Evolutionary conservation across 768 basidiomycete genomes (phyloP).

Genomic region (Lactifluus volemus): DNA sequence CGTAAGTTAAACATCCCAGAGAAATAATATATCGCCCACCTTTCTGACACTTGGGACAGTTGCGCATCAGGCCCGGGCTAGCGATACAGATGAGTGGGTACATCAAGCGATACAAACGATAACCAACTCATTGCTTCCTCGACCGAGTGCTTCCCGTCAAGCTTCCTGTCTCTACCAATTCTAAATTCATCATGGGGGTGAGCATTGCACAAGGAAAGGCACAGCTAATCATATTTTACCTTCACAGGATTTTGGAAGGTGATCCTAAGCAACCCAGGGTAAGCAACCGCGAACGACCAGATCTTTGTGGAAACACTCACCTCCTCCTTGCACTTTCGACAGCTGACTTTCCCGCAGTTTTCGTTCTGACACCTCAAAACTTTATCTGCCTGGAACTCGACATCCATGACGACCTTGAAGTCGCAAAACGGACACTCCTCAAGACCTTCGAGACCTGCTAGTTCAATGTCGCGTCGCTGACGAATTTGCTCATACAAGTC

Average conservation of each 20-base stretch:
- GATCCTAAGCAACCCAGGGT: slow-evolving; percentile 42
- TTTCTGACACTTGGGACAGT: slow-evolving; percentile 81
- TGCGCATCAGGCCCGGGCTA: slow-evolving; percentile 79
- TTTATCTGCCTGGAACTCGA: slow-evolving; percentile 27
- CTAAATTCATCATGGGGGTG: slow-evolving; percentile 30
- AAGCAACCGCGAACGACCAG: not conserved
- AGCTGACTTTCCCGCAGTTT: slow-evolving; percentile 69
- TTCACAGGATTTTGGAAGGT: slow-evolving; percentile 73
- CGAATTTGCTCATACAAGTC: slow-evolving; percentile 64
- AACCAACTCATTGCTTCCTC: slow-evolving; percentile 90
- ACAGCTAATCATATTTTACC: slow-evolving; percentile 32
- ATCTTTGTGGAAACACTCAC: slow-evolving; percentile 31
- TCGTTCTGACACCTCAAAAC: slow-evolving; percentile 44
- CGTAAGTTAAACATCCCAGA: not conserved
- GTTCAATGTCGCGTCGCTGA: slow-evolving; percentile 71
- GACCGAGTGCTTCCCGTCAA: slow-evolving; percentile 68
- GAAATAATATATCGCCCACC: slow-evolving; percentile 30
- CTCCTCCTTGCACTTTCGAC: slow-evolving; percentile 67
- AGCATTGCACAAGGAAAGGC: not conserved
- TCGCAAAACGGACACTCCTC: slow-evolving; percentile 92
- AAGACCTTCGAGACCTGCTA: slow-evolving; percentile 67
- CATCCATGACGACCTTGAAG: slow-evolving; percentile 60
- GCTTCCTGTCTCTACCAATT: slow-evolving; percentile 66
- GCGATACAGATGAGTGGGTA: slow-evolving; percentile 7
- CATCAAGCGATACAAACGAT: not conserved